Evolutionary conservation across 2,329 filamentous ascomycete species (phyloP).

Genomic region (Plectosphaerella cucumerina): DNA sequence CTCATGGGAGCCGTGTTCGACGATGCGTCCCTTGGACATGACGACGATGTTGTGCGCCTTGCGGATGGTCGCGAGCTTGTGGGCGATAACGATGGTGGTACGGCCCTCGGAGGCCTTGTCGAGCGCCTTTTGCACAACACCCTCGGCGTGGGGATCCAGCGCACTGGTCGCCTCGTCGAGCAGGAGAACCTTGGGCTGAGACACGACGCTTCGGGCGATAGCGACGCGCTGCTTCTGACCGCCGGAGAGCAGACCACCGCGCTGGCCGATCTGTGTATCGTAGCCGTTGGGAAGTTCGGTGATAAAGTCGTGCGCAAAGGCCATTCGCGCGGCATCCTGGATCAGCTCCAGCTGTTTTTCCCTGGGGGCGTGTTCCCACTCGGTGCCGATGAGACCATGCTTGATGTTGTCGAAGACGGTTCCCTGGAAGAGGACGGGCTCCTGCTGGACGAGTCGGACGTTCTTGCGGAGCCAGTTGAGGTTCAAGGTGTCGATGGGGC

Average conservation of each 20-base stretch:
- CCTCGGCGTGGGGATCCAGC: conserved; percentile 33
- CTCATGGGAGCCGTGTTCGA: conserved; percentile 58
- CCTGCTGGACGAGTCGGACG: conserved; percentile 33
- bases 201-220: conserved; percentile 45
- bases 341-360: conserved; percentile 35
- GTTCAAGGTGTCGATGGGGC: conserved; percentile 26
- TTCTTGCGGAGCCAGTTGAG: conserved; percentile 33
- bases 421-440: conserved; percentile 32
- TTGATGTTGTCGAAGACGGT: conserved; percentile 47
- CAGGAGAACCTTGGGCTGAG: conserved; percentile 48
- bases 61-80: conserved; percentile 51
- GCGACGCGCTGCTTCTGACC: conserved; percentile 63
- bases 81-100: conserved; percentile 62
- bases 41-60: conserved; percentile 62
- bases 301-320: conserved; percentile 44
- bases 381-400: conserved; percentile 36
- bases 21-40: conserved; percentile 48
- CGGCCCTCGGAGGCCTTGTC: conserved; percentile 46
- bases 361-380: conserved; percentile 8
- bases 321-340: conserved; percentile 35
- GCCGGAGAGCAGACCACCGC: conserved; percentile 57
- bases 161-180: conserved; percentile 65
- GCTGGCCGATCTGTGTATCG: conserved; percentile 54
- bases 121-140: conserved; percentile 50
- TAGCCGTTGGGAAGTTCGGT: conserved; percentile 44